Evolutionary conservation across 2,329 filamentous ascomycete species (phyloP).

Genomic region (Aureobasidium vineae): DNA sequence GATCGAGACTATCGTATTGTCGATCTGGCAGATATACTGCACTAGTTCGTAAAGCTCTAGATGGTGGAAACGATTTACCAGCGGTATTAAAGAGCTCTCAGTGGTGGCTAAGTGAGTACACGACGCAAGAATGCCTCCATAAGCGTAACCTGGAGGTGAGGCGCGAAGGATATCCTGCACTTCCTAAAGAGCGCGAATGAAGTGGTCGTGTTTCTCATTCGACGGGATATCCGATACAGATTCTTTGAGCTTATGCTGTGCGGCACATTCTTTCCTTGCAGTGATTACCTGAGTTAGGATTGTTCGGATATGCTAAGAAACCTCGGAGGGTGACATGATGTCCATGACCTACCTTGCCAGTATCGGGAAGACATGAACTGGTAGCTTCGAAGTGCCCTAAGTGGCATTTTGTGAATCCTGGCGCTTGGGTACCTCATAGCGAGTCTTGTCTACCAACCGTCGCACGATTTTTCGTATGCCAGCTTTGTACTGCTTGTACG

Average conservation of each 20-base stretch:
- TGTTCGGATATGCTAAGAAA: not conserved
- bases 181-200: not conserved
- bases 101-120: not conserved
- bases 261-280: not conserved
- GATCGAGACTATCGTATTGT: not conserved
- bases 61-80: not conserved
- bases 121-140: not conserved
- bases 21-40: not conserved
- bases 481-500: not conserved
- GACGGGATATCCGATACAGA: not conserved
- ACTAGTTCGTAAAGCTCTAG: not conserved
- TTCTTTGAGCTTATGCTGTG: not conserved
- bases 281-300: not conserved
- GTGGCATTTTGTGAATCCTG: not conserved
- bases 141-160: not conserved
- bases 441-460: not conserved
- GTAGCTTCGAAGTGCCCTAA: not conserved
- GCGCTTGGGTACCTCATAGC: not conserved
- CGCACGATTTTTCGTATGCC: not conserved
- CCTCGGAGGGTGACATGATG: not conserved
- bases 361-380: not conserved
- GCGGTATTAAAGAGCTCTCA: not conserved
- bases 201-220: not conserved
- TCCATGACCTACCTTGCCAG: not conserved
- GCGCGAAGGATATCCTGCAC: not conserved